Base-by-base conservation (phyloP, 495 filamentous ascomycete genomes). In the Neurospora intermedia region DNA sequence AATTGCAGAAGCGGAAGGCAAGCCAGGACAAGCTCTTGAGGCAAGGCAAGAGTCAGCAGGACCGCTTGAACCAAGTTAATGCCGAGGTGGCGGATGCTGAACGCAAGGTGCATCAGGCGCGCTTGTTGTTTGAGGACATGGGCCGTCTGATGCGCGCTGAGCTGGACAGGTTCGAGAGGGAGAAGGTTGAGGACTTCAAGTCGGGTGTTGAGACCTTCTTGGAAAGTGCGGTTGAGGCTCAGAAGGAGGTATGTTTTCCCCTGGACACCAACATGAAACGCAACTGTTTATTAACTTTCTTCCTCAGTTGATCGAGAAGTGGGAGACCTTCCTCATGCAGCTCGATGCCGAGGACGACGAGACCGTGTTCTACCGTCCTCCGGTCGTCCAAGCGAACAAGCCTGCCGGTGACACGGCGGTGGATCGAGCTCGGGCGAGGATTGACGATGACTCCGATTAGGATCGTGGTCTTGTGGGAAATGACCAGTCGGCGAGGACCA, bases 171-270 rank as follows among this genome's bases (percentile, higher is more conserved):
- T 99, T 99, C 77, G 96, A 98, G 84, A 89, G 89, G 76, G 96
- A 99, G 84, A 99, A 99, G 85, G 96, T 99, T 9, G 96, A 99
- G 80, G 96, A 99, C 81, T 99, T 99, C 83, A 99, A 98, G 85
- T 94, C 91, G 74, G 96, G 93, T 0, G 95, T 99, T 3, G 96
- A 99, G 84, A 99, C 96, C 0, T 99, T 95, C 81, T 84, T 99
- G 75, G 96, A 99, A 83, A 92, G 94, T 73, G 93, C 95, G 20
- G 94, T 99, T 4, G 96, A 99, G 84, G 96, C 93, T 70, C 96
- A 99, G 85, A 99, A 99, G 83, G 96, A 99, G 91, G 96, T 95
- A 81, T 78, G 88, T 82, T 35, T 39, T 41, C 69, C 3, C 23
- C 23, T 69, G 6, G 16, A 43, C 43, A 43, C 43, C 8, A 18